phyloP scores from a whole-genome alignment of 495 filamentous ascomycete genomes.

The Xylaria longipes region DNA sequence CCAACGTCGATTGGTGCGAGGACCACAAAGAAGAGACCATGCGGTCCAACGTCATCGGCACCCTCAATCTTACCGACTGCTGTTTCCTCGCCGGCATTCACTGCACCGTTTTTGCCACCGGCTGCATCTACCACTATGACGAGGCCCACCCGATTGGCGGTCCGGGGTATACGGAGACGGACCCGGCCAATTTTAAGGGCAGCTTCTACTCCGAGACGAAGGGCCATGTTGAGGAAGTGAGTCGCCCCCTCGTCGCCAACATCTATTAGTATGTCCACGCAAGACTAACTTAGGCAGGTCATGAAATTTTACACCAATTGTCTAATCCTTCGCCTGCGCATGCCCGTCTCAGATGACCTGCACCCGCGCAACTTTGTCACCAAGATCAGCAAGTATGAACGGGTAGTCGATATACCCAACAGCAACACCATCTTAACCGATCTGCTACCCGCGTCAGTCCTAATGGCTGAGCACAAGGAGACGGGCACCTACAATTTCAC shows the following conservation, averaged over 20 bases:
- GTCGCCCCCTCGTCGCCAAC: slow-evolving; percentile 13
- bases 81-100: slow-evolving; percentile 64
- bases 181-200: slow-evolving; percentile 67
- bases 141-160: slow-evolving; percentile 64
- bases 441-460: slow-evolving; percentile 64
- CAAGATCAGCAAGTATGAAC: slow-evolving; percentile 69
- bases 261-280: neutral
- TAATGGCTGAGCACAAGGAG: slow-evolving; percentile 65
- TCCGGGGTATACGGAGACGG: slow-evolving; percentile 65
- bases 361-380: slow-evolving; percentile 72
- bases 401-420: slow-evolving; percentile 70
- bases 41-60: slow-evolving; percentile 68
- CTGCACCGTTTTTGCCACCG: slow-evolving; percentile 69
- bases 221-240: slow-evolving; percentile 67
- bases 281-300: slow-evolving; percentile 48
- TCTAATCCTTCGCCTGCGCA: slow-evolving; percentile 67
- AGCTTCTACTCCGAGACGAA: slow-evolving; percentile 74
- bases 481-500: slow-evolving; percentile 72
- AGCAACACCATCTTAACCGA: slow-evolving; percentile 71
- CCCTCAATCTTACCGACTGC: slow-evolving; percentile 66
- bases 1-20: slow-evolving; percentile 75
- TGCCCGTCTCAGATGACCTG: slow-evolving; percentile 73
- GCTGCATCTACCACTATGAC: slow-evolving; percentile 69
- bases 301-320: slow-evolving; percentile 65
- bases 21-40: slow-evolving; percentile 70